Evolutionary conservation across 2,329 filamentous ascomycete genomes (phyloP), one percentile per base, ranked within the genome.

Genomic region (Fusarium torreyae): DNA sequence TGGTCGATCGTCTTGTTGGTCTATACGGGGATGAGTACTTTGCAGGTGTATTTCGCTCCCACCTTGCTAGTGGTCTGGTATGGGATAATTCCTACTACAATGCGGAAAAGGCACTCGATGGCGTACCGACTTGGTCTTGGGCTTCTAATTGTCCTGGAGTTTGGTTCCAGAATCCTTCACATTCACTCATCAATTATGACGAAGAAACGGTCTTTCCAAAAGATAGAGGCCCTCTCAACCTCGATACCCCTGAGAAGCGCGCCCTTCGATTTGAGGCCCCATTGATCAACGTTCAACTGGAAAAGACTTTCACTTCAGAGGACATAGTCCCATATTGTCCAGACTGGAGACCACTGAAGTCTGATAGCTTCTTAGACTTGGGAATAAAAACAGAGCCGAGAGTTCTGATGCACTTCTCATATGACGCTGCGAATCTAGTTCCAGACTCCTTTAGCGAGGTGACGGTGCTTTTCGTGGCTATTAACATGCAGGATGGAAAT

Each of bases 81-180:
- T 66, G 55, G 60, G 48, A 51, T 1, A 45, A 50, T 2, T 33
- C 18, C 3, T 33, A 45, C 6, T 15, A 14, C 15, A 43, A 43
- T 7, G 28, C 46, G 18, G 28, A 52, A 4, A 18, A n/a, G 1
- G 46, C 46, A 13, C 20, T 43, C 0, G 2, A 1, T 7, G 18
- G 24, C 14, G 54, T 46, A 13, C 62, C 62, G 1, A 63, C 45
- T n/a, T 65, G 57, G 57, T 63, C 57, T 3, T 65, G 57, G 51
- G 57, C 57, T 18, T 57, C 57, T 1, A 49, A 49, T 2, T 44
- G 31, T 3, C 18, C 36, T 6, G n/a, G 36, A 11, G 38, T 45
- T 1, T 54, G 31, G 48, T 54, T 58, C 11, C n/a, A 28, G 7
- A 6, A 31, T 24, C 28, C 38, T 7, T 38, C 49, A 15, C 2